A percentile compares a stretch with the other conserved stretches of the same genome.
phyloP scores from a whole-genome alignment of 257 asterid species.

The Paulownia fortunei region DNA sequence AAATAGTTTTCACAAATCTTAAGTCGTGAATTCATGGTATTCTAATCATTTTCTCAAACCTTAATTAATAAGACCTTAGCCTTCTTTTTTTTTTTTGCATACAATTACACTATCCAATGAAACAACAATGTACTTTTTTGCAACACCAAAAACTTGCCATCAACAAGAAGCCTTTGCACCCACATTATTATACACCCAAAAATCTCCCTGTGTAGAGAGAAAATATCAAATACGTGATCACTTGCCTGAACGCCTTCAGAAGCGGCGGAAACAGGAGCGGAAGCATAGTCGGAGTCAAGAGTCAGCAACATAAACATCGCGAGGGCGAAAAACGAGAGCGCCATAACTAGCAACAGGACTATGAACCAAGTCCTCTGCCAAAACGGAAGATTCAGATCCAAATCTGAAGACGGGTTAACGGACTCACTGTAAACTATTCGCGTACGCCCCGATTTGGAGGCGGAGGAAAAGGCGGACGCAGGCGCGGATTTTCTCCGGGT shows the following conservation, averaged over 20 bases:
- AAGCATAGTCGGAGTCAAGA: slow-evolving; percentile 62
- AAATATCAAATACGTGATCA: background rate
- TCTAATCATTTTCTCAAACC: background rate
- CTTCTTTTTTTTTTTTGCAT: background rate
- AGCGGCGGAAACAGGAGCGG: slow-evolving; percentile 78
- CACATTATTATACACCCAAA: background rate
- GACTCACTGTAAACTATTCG: slow-evolving; percentile 61
- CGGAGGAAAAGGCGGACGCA: slow-evolving; percentile 43
- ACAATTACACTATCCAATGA: background rate
- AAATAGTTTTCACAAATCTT: background rate
- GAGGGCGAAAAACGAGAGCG: slow-evolving; percentile 66
- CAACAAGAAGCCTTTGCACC: slow-evolving; percentile 6
- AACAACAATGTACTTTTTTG: background rate
- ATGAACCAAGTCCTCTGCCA: slow-evolving; percentile 76
- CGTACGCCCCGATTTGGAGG: slow-evolving; percentile 47
- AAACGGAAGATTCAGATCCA: slow-evolving; percentile 65
- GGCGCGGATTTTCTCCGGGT: slow-evolving; percentile 71
- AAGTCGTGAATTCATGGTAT: background rate
- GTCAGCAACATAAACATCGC: slow-evolving; percentile 67
- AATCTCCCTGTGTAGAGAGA: background rate
- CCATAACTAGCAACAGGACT: slow-evolving; percentile 61
- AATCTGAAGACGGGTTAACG: slow-evolving; percentile 33
- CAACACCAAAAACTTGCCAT: background rate
- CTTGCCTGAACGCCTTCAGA: slow-evolving; percentile 93
- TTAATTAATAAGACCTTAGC: background rate